Evolutionary conservation across 208 protist genomes (phyloP), one percentile per base, ranked within the genome.

Genomic region (Strigomonas culicis): DNA sequence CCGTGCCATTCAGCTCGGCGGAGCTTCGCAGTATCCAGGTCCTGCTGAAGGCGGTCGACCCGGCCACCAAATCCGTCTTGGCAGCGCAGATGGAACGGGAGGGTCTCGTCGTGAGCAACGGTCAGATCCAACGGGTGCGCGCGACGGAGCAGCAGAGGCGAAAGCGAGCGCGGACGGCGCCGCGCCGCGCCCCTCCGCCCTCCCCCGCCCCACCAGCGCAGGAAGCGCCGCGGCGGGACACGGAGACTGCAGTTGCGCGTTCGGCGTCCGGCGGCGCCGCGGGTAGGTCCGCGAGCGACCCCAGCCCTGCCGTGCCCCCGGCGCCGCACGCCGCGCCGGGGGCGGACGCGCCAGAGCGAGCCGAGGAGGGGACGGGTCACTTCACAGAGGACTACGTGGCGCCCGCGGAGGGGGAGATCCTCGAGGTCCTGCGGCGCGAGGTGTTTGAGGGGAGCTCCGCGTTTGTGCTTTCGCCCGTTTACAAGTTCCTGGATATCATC

Each of bases 391-490:
- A 31, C 24, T 89, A 88, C 74, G 75, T 79, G 4, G 58, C 59
- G 21, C 64, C 82, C 0, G 75, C 78, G 28, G 64, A 77, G 24
- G 49, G 55, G 4, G 64, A 52, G 24, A 79, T 82, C 36, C 60
- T 95, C 27, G 73, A 90, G 43, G 74, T 89, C 24, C 60, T 95
- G 22, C 85, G 84, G 11, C 43, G 49, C 27, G 80, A 88, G 28
- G 86, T 88, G 7, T 95, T 95, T 70, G 85, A 92, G 36, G 80
- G 84, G 27, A 15, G 51, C 1, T 43, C 51, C 4, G 59, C 57
- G 44, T 83, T 88, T 61, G 77, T 92, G 15, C 71, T 95, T 11
- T 87, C 85, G 1, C 89, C 89, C 17, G 55, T 80, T 15, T 90
- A 86, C 60, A 63, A 74, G 21, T 88, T 86, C 51, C 41, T 90